Conservation (phyloP, 2,329 filamentous ascomycete species). For the Clonostachys byssicola region DNA sequence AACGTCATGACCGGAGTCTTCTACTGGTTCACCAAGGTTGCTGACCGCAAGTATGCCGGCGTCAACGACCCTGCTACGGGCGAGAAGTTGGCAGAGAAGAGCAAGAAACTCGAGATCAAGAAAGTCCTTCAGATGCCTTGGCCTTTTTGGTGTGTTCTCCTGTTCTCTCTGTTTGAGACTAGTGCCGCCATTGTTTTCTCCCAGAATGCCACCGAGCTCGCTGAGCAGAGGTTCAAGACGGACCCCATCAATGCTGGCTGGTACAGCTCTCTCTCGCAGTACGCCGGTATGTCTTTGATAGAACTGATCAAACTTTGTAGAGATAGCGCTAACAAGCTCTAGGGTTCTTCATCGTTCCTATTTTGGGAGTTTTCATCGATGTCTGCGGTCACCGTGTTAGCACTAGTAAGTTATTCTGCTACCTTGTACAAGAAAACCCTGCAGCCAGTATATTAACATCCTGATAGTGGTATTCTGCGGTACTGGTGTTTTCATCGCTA, state of each 20-base stretch:
- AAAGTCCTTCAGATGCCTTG: constrained; percentile 51
- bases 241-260: constrained; percentile 45
- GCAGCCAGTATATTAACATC: background rate
- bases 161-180: constrained; percentile 49
- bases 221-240: constrained; percentile 47
- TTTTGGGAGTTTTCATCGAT: constrained; percentile 46
- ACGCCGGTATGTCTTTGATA: constrained; percentile 16
- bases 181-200: constrained; percentile 43
- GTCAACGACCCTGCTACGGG: constrained; percentile 48
- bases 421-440: background rate
- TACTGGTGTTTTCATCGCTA: constrained; percentile 35
- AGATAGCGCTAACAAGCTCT: too few relatives aligned
- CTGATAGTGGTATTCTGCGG: constrained; percentile 34
- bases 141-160: constrained; percentile 46
- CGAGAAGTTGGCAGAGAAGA: constrained; percentile 51
- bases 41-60: constrained; percentile 35
- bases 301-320: too few relatives aligned
- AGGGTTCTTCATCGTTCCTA: constrained; percentile 46
- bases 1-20: constrained; percentile 45
- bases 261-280: constrained; percentile 44
- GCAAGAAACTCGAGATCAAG: constrained; percentile 45
- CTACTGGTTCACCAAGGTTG: constrained; percentile 47
- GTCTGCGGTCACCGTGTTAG: constrained; percentile 41
- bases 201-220: constrained; percentile 51
- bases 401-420: background rate